Conservation (phyloP, 2,329 filamentous ascomycete genomes). For the Huntiella savannae region DNA sequence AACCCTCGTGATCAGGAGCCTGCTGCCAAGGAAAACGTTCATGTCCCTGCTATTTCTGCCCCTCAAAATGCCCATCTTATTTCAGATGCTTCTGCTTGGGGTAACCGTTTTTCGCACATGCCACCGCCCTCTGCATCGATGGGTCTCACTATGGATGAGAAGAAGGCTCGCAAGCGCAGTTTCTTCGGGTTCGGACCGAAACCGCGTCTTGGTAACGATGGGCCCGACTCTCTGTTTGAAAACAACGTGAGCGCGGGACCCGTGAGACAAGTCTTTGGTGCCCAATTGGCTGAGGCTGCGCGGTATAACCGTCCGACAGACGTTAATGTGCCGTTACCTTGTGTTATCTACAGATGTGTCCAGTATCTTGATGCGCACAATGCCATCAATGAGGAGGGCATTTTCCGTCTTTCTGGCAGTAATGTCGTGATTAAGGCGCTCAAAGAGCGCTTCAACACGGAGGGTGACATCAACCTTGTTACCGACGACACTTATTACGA, state of each 20-base stretch:
- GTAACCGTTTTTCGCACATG: slow-evolving; percentile 39
- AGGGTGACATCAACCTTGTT: slow-evolving; percentile 78
- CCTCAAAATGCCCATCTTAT: slow-evolving; percentile 74
- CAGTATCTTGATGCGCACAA: slow-evolving; percentile 76
- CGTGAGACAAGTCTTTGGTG: slow-evolving; percentile 62
- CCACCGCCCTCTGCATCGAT: not conserved
- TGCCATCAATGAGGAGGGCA: slow-evolving; percentile 74
- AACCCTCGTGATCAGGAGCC: slow-evolving; percentile 16
- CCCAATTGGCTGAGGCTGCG: slow-evolving; percentile 69
- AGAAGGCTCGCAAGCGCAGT: slow-evolving; percentile 62
- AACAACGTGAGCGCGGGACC: slow-evolving; percentile 31
- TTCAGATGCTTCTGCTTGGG: slow-evolving; percentile 66
- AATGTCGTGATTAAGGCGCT: slow-evolving; percentile 84
- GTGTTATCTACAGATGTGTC: slow-evolving; percentile 87
- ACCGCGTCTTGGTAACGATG: slow-evolving; percentile 37
- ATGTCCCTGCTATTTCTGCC: slow-evolving; percentile 42
- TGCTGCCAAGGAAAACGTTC: slow-evolving; percentile 19
- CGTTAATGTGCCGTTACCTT: slow-evolving; percentile 58
- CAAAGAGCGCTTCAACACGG: slow-evolving; percentile 79
- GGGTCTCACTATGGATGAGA: slow-evolving; percentile 41
- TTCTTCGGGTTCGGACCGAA: slow-evolving; percentile 52
- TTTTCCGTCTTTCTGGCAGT: slow-evolving; percentile 92
- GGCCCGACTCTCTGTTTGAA: slow-evolving; percentile 35
- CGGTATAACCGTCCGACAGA: slow-evolving; percentile 57
- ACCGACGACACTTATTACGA: slow-evolving; percentile 75